A percentile compares a stretch with the other conserved stretches of the same genome.
These are phyloP conservation scores for Amoeboaphelidium protococcarum DNA, from an alignment of 371 early-diverging fungal genomes.

Conservation along the genomic window DNA sequence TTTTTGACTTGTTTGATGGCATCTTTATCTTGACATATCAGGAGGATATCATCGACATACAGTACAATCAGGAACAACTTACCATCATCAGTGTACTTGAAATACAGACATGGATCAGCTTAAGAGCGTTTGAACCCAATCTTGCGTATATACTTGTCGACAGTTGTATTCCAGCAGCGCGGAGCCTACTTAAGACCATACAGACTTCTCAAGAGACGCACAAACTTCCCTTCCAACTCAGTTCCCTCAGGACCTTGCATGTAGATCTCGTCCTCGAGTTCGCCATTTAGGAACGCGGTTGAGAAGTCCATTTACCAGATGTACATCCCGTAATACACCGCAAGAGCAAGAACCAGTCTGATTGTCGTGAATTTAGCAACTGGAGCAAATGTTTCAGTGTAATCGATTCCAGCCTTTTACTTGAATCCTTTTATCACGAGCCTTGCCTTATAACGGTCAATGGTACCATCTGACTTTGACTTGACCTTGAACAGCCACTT, in stretches of 20 bases:
- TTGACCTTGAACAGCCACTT: conserved; percentile 67
- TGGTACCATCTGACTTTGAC: conserved; percentile 11
- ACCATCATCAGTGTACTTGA: background rate
- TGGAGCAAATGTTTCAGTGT: background rate
- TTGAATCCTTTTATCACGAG: background rate
- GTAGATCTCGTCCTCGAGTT: background rate
- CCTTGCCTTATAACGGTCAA: background rate
- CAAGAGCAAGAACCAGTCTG: background rate
- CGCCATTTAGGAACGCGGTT: background rate
- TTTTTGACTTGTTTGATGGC: background rate
- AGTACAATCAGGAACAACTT: background rate
- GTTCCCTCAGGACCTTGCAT: background rate
- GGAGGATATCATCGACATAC: background rate
- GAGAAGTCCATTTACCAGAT: background rate
- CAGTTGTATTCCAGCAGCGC: background rate
- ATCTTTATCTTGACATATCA: background rate
- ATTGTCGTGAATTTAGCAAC: background rate
- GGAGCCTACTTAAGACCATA: background rate
- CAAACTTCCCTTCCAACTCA: background rate
- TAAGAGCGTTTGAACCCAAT: background rate
- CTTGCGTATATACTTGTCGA: background rate
- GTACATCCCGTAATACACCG: background rate
- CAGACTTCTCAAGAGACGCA: background rate
- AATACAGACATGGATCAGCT: background rate
- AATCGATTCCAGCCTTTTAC: background rate